phyloP scores from a whole-genome alignment of 2,329 filamentous ascomycete genomes.

The Diaporthe australafricana region DNA sequence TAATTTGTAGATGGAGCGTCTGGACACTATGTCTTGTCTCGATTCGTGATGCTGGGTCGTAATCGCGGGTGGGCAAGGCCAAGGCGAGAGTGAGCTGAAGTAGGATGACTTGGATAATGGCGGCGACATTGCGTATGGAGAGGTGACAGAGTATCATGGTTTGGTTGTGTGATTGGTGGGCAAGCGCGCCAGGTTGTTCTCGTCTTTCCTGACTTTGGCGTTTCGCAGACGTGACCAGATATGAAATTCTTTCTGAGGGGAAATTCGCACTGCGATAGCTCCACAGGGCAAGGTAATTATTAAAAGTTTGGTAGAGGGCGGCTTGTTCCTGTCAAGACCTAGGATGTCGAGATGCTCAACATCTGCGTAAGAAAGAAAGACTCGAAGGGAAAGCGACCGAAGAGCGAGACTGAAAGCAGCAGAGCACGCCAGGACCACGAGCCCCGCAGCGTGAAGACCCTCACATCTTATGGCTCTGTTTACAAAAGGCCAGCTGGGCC shows the following conservation, averaged over 20 bases:
- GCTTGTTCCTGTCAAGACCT: slow-evolving; percentile 25
- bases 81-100: not conserved
- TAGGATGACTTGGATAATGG: not conserved
- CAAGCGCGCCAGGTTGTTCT: too few relatives aligned
- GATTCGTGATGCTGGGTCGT: not conserved
- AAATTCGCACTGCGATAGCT: slow-evolving; percentile 5
- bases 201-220: too few relatives aligned
- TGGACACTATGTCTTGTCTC: not conserved
- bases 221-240: not conserved
- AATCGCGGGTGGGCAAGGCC: slow-evolving; percentile 12
- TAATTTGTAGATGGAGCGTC: not conserved
- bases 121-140: slow-evolving; percentile 16
- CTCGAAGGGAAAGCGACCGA: not conserved
- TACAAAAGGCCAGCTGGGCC: not conserved
- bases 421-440: not conserved
- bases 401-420: not conserved
- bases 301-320: not conserved
- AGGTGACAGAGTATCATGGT: slow-evolving; percentile 25
- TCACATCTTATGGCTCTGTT: slow-evolving; percentile 1
- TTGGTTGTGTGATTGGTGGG: not conserved
- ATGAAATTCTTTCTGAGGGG: not conserved
- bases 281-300: not conserved
- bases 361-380: slow-evolving; percentile 1
- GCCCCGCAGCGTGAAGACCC: not conserved
- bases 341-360: slow-evolving; percentile 13